Percentiles rank a stretch among this genome's conserved stretches.
Evolutionary conservation across 768 basidiomycete genomes (phyloP).

Genomic region (Naganishia onofrii): DNA sequence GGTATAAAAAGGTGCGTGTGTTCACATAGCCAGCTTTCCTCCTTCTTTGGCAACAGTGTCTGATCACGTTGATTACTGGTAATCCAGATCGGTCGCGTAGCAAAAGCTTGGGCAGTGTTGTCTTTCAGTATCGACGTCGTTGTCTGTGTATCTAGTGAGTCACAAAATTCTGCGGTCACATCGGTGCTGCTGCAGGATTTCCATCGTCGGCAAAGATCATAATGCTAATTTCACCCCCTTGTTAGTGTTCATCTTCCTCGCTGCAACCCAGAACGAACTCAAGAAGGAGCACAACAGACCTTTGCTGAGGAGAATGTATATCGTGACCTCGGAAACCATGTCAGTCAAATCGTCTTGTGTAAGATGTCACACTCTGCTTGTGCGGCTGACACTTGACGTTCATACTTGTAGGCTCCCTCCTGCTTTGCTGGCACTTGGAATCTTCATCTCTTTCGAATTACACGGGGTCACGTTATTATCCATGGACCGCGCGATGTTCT

Average conservation of each 20-base stretch:
- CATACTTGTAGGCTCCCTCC: neutral
- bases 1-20: constrained; percentile 1
- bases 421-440: neutral
- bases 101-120: constrained; percentile 7
- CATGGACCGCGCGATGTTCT: neutral
- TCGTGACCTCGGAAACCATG: constrained; percentile 8
- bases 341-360: neutral
- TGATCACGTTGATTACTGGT: no score
- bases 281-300: constrained; percentile 2
- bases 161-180: neutral
- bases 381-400: neutral
- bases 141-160: constrained; percentile 7
- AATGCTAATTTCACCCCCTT: neutral
- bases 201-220: neutral
- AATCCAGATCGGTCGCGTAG: neutral
- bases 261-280: neutral
- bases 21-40: no score
- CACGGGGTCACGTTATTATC: constrained; percentile 7
- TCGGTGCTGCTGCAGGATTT: no score
- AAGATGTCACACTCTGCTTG: no score
- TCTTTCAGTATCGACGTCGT: constrained; percentile 13
- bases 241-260: constrained; percentile 7
- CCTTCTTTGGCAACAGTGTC: no score
- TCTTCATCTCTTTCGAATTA: constrained; percentile 9
- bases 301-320: neutral